These are phyloP conservation scores for Pneumocystis sp. DNA, from an alignment of 1,139 yeast genomes.

Conservation along the genomic window DNA sequence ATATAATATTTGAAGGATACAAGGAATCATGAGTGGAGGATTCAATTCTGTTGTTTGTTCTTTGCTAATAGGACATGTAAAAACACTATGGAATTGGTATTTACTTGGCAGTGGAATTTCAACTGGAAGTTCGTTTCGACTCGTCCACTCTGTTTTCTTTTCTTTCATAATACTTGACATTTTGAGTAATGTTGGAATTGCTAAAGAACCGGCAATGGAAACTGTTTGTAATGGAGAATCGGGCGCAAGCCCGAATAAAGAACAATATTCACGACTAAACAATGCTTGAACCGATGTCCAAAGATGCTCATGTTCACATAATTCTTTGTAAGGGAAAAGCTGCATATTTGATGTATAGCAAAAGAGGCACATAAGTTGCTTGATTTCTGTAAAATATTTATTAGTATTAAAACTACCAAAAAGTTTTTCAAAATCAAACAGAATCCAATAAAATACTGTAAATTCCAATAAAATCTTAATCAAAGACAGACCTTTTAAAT, in stretches of 20 bases:
- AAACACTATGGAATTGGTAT: constrained; percentile 60
- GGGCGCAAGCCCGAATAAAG: constrained; percentile 44
- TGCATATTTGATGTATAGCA: constrained; percentile 27
- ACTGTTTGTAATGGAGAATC: constrained; percentile 60
- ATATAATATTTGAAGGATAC: constrained; percentile 26
- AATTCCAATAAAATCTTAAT: neutral
- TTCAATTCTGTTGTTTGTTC: constrained; percentile 55
- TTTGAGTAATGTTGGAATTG: constrained; percentile 59
- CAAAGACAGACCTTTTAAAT: constrained; percentile 6
- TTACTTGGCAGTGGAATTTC: constrained; percentile 40
- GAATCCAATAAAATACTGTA: neutral
- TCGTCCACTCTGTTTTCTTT: constrained; percentile 42
- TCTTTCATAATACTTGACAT: constrained; percentile 37
- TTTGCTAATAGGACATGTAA: constrained; percentile 80
- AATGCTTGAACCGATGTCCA: constrained; percentile 36
- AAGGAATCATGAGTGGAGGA: constrained; percentile 49
- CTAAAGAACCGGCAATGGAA: constrained; percentile 53
- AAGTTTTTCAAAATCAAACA: neutral
- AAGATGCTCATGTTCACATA: constrained; percentile 19
- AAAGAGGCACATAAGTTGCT: constrained; percentile 40
- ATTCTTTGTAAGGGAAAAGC: constrained; percentile 30
- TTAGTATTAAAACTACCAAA: neutral
- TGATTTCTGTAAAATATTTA: constrained; percentile 32
- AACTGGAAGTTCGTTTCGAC: constrained; percentile 43
- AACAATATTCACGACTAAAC: constrained; percentile 55